These are phyloP conservation scores for Geotrichum bryndzae DNA, from an alignment of 1,139 yeast genomes.

Conservation along the genomic window DNA sequence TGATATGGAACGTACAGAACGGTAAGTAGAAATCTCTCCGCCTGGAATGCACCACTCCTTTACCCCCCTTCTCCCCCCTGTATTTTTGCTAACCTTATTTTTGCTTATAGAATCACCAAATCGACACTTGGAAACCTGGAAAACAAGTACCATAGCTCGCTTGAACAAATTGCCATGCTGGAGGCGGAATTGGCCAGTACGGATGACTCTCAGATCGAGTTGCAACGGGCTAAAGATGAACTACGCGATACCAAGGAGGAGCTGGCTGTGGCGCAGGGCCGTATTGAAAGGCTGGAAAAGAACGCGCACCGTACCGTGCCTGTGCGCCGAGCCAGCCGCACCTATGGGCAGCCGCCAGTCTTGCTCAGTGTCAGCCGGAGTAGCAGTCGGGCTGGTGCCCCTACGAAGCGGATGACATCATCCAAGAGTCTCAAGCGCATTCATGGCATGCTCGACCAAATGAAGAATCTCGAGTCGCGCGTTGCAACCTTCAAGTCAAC, in stretches of 20 bases:
- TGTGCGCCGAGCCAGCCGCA: background rate
- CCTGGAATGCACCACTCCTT: background rate
- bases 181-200: slow-evolving; percentile 33
- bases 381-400: background rate
- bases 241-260: slow-evolving; percentile 34
- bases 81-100: too few species aligned
- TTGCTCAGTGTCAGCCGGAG: background rate
- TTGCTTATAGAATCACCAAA: slow-evolving; percentile 25
- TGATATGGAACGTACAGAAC: slow-evolving; percentile 36
- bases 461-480: slow-evolving; percentile 29
- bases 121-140: slow-evolving; percentile 33
- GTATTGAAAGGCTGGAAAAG: slow-evolving; percentile 20
- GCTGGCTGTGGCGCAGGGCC: slow-evolving; percentile 22
- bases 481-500: slow-evolving; percentile 32
- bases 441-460: slow-evolving; percentile 34
- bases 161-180: slow-evolving; percentile 34
- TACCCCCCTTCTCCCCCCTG: background rate
- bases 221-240: slow-evolving; percentile 36
- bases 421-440: slow-evolving; percentile 30
- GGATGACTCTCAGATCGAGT: slow-evolving; percentile 29
- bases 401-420: slow-evolving; percentile 21
- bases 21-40: slow-evolving; percentile 13
- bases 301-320: slow-evolving; percentile 12
- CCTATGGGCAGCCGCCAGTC: background rate
- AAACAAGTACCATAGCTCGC: slow-evolving; percentile 29